phyloP scores from a whole-genome alignment of 1,284 basidiomycete genomes.

The Cystobasidium pallidum region DNA sequence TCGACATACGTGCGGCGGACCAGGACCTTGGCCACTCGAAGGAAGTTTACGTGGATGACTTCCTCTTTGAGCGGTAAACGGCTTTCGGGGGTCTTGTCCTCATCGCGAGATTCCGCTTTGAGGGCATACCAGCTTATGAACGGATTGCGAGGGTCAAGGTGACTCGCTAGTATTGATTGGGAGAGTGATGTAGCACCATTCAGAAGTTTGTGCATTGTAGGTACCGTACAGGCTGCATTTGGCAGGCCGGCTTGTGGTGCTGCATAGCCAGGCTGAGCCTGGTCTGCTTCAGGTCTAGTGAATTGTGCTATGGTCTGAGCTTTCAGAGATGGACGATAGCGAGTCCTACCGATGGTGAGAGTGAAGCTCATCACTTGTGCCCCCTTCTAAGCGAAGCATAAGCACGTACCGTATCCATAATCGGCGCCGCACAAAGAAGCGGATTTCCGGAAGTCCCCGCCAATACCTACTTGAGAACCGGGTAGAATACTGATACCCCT shows the following conservation, averaged over 20 bases:
- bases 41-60: conserved; percentile 29
- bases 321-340: conserved; percentile 31
- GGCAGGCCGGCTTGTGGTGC: background rate
- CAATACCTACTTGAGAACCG: conserved; percentile 36
- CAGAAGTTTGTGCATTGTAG: background rate
- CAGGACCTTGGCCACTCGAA: conserved; percentile 32
- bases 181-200: background rate
- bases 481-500: conserved; percentile 33
- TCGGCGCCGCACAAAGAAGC: conserved; percentile 39
- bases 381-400: no score
- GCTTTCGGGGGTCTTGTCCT: background rate
- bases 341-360: background rate
- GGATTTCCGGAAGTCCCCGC: conserved; percentile 32
- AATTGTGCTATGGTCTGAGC: conserved; percentile 15
- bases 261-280: background rate
- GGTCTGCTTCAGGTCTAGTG: background rate
- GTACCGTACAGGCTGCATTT: background rate
- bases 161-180: background rate
- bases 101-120: background rate
- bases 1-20: conserved; percentile 30
- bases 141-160: conserved; percentile 15
- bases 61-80: conserved; percentile 23
- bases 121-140: conserved; percentile 26
- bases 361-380: no score
- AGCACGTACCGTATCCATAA: conserved; percentile 33